Conservation (phyloP, 345 rosid genomes). For the Citrus hindsii region DNA sequence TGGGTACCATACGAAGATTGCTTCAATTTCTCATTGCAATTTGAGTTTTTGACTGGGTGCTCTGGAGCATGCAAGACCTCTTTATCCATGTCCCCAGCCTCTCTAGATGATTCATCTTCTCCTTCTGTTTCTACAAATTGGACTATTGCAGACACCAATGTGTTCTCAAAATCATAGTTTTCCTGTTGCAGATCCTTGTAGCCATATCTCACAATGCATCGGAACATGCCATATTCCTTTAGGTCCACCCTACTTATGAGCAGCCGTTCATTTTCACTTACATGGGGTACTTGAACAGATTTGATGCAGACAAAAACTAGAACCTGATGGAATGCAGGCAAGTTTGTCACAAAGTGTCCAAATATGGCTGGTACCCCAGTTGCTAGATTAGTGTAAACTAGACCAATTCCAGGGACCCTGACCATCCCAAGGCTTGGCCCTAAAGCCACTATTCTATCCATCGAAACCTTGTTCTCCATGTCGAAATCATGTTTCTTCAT, state of each 20-base stretch:
- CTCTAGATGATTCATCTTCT: constrained; percentile 8
- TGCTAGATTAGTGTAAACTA: constrained; percentile 61
- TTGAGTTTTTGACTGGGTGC: constrained; percentile 1
- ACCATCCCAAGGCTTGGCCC: constrained; percentile 88
- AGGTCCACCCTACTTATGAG: constrained; percentile 70
- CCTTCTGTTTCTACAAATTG: constrained; percentile 55
- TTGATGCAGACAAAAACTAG: constrained; percentile 77
- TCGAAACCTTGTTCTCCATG: constrained; percentile 70
- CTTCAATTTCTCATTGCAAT: constrained; percentile 6
- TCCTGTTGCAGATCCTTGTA: constrained; percentile 78
- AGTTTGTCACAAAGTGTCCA: constrained; percentile 77
- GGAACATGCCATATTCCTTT: constrained; percentile 73
- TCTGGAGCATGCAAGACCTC: constrained; percentile 2
- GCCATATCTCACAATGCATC: constrained; percentile 81
- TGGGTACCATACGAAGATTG: constrained; percentile 11
- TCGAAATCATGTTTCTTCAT: constrained; percentile 75
- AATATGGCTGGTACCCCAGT: constrained; percentile 83
- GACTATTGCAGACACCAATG: constrained; percentile 46
- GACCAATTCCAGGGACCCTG: constrained; percentile 81
- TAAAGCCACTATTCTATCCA: constrained; percentile 56
- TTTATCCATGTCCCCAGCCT: constrained; percentile 5
- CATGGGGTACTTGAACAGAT: constrained; percentile 71
- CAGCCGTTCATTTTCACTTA: constrained; percentile 58
- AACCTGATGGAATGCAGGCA: constrained; percentile 79
- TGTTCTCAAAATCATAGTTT: constrained; percentile 62